Base-by-base conservation (phyloP, 2,329 filamentous ascomycete genomes). In the Ceratocystis diversiconidia region DNA sequence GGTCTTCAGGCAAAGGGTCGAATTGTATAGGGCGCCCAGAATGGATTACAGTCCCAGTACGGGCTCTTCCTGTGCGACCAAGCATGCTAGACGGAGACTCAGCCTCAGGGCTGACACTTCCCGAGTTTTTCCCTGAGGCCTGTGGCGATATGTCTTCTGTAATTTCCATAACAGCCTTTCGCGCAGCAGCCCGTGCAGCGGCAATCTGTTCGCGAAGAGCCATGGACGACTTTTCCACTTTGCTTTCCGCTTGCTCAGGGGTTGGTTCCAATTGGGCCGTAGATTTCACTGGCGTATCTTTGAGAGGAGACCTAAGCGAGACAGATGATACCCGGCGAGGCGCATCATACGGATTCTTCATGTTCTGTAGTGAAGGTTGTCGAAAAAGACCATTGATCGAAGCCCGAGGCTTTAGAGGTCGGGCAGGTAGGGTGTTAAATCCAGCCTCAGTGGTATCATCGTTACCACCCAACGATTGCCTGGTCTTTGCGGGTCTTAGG, bases 191-290 rank as follows among this genome's bases (percentile, higher is more conserved):
- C 72, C 92, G 95, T 0, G 94, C 92, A 71, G 92, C 92, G 46
- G 92, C 90, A 69, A 97, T 96, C 64, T 94, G 92, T 63, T 96
- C 90, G 43, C 94, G 85, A 15, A 99, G 76, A 0, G 91, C 86
- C 17, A 82, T 79, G 0, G 92, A 96, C 0, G 91, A 91, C 70
- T 89, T 94, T 48, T 76, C 74, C 64, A 70, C 73, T 17, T 66
- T 68, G 46, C 63, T 59, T 43, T 68, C 66, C 28, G 64, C 65
- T 15, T 63, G 61, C 41, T 68, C 66, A 30, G 52, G 62, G n/a
- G 62, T 30, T 44, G 65, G 17, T 43, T 63, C 22, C 17, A 64
- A 64, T 5, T 57, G 67, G 2, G 43, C 43, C 7, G 62, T 44
- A 41, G 52, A 41, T 19, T 59, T 59, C n/a, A 48, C 22, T 8